Evolutionary conservation across 495 filamentous ascomycete genomes (phyloP).

Genomic region (Lophiostoma macrostomum): DNA sequence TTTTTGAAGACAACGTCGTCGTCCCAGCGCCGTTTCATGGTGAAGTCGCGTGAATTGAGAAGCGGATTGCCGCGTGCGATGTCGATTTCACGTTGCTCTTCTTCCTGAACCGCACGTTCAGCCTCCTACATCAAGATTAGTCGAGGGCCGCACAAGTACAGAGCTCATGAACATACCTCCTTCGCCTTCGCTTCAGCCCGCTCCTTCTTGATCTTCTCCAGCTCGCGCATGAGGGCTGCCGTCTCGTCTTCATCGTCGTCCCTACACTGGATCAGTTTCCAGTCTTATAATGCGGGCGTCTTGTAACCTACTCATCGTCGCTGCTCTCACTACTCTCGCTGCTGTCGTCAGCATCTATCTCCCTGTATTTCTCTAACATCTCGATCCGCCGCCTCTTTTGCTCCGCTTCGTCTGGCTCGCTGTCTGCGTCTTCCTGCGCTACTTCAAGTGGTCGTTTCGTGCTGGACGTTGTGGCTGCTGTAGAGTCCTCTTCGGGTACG

Average conservation of each 20-base stretch:
- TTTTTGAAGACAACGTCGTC: constrained; percentile 99
- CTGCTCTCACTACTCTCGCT: constrained; percentile 61
- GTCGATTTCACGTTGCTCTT: constrained; percentile 78
- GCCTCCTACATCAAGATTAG: constrained; percentile 38
- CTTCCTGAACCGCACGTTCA: constrained; percentile 70
- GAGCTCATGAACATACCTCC: constrained; percentile 53
- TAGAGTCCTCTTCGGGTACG: constrained; percentile 13
- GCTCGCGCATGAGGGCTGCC: constrained; percentile 82
- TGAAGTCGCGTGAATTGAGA: constrained; percentile 74
- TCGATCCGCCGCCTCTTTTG: constrained; percentile 68
- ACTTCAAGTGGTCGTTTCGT: constrained; percentile 68
- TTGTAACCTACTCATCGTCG: constrained; percentile 56
- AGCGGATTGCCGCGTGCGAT: constrained; percentile 92
- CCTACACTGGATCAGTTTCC: constrained; percentile 19
- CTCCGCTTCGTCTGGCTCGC: constrained; percentile 60
- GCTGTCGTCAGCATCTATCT: constrained; percentile 82
- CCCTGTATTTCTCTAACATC: constrained; percentile 81
- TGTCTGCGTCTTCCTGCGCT: background rate
- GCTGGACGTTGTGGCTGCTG: constrained; percentile 20
- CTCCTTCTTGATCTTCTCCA: constrained; percentile 93
- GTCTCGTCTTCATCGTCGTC: constrained; percentile 87
- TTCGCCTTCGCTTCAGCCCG: constrained; percentile 78
- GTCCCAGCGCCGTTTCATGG: constrained; percentile 80
- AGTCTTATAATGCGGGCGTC: background rate
- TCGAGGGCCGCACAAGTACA: background rate